phyloP scores from a whole-genome alignment of 2,329 filamentous ascomycete genomes.

The Botrytis deweyae region DNA sequence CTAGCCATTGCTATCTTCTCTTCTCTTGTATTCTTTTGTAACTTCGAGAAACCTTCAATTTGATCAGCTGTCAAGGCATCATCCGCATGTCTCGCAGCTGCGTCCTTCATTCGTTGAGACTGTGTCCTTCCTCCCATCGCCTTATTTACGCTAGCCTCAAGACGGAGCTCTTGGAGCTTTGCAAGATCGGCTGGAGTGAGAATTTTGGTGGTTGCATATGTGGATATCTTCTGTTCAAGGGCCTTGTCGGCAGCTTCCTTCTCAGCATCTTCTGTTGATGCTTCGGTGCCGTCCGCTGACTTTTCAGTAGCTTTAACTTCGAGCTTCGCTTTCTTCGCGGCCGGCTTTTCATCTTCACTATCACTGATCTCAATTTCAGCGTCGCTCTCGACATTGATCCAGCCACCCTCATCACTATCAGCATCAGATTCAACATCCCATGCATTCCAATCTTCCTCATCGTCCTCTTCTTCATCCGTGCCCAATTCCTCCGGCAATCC shows the following conservation, averaged over 20 bases:
- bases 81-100: constrained; percentile 67
- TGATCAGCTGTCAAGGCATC: constrained; percentile 87
- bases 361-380: constrained; percentile 74
- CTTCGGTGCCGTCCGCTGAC: constrained; percentile 24
- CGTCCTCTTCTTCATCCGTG: constrained; percentile 56
- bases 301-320: constrained; percentile 34
- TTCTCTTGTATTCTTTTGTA: constrained; percentile 85
- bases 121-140: constrained; percentile 51
- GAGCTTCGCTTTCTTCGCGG: constrained; percentile 63
- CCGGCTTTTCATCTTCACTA: constrained; percentile 71
- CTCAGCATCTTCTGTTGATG: constrained; percentile 45
- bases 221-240: constrained; percentile 54
- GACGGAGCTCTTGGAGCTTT: constrained; percentile 85
- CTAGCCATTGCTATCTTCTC: constrained; percentile 81
- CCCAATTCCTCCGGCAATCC: constrained; percentile 63
- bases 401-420: constrained; percentile 74
- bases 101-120: constrained; percentile 41
- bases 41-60: constrained; percentile 80
- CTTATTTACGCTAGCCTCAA: constrained; percentile 69
- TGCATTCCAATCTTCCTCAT: constrained; percentile 34
- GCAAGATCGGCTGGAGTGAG: constrained; percentile 94
- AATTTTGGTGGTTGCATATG: constrained; percentile 87
- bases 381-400: constrained; percentile 87
- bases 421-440: constrained; percentile 47
- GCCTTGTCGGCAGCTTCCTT: constrained; percentile 45